A percentile compares a stretch with the other conserved stretches of the same genome.
These are phyloP conservation scores for Aspergillus egyptiacus DNA, from an alignment of 495 filamentous ascomycete species.

Conservation along the genomic window DNA sequence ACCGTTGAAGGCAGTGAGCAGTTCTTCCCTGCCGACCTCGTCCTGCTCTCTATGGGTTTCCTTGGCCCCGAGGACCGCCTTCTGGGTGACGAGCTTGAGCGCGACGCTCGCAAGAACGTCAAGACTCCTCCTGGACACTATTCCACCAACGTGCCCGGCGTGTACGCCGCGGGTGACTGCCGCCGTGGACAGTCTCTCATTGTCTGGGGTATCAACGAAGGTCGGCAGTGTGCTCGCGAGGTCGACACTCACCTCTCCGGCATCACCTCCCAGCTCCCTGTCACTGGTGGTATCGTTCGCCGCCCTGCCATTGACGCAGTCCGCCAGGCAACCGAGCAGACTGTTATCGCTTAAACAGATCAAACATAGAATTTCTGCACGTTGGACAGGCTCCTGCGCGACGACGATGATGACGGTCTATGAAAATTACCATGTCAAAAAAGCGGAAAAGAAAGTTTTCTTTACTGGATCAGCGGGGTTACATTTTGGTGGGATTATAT, in stretches of 20 bases:
- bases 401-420: conserved; percentile 18
- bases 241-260: conserved; percentile 85
- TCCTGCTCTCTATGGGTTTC: conserved; percentile 98
- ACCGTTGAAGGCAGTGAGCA: conserved; percentile 90
- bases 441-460: conserved; percentile 8
- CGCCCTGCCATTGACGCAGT: conserved; percentile 55
- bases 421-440: conserved; percentile 14
- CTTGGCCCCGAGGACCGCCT: conserved; percentile 89
- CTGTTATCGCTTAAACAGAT: conserved; percentile 25
- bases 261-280: conserved; percentile 69
- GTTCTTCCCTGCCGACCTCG: conserved; percentile 96
- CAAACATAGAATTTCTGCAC: conserved; percentile 3
- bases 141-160: conserved; percentile 76
- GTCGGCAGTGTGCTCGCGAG: conserved; percentile 87
- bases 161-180: conserved; percentile 97
- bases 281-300: conserved; percentile 93
- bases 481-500: conserved; percentile 7
- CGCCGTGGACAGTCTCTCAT: conserved; percentile 94
- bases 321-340: conserved; percentile 27
- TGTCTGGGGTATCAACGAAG: conserved; percentile 99
- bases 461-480: conserved; percentile 7
- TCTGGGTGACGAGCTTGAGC: conserved; percentile 80
- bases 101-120: conserved; percentile 92
- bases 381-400: conserved; percentile 17
- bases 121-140: conserved; percentile 93